Base-by-base conservation (phyloP, 2,329 filamentous ascomycete genomes). In the Ascochyta clinopodiicola region DNA sequence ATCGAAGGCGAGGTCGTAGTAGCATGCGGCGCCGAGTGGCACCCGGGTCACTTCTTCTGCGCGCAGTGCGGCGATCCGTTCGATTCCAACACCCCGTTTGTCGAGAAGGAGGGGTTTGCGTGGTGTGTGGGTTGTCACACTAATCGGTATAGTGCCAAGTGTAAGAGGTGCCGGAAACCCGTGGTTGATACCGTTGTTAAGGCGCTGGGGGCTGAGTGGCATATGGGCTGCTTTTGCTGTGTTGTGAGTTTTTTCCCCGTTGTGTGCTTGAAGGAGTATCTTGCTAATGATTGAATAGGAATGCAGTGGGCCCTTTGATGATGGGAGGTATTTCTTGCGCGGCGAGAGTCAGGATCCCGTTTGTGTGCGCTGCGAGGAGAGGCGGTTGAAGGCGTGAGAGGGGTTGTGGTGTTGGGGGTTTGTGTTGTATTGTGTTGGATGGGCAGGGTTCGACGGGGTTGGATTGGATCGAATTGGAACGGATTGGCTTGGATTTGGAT, bases 21-120 rank as follows among this genome's bases (percentile, higher is more conserved):
- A 13, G 95, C 95, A 1, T 91, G 96, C 52, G 95, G 95, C 1
- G 86, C 88, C n/a, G 92, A 96, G 77, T 99, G 92, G 91, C 95
- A 99, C 75, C 90, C 91, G 48, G 95, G 95, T 0, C 95, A 99
- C 78, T 99, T 99, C 80, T 99, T 99, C 84, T 99, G 95, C 72
- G 95, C 95, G 37, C 92, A 99, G 81, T 99, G 95, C 73, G 95
- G 95, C 64, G 94, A 99, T 78, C 86, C 86, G 1, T 88, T 88
- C 63, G 82, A 84, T 59, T 76, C 80, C 0, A 75, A 73, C 3
- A 88, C 82, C 9, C 94, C 95, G 0, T 99, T 99, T 73, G 91
- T 99, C 51, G 95, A 99, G 74, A 96, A 96, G 77, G 94, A 98
- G 64, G 94, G 94, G 9, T 98, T 96, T 75, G 95, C 95, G 5